Conservation (phyloP, 495 filamentous ascomycete genomes). For the Echria macrotheca region DNA sequence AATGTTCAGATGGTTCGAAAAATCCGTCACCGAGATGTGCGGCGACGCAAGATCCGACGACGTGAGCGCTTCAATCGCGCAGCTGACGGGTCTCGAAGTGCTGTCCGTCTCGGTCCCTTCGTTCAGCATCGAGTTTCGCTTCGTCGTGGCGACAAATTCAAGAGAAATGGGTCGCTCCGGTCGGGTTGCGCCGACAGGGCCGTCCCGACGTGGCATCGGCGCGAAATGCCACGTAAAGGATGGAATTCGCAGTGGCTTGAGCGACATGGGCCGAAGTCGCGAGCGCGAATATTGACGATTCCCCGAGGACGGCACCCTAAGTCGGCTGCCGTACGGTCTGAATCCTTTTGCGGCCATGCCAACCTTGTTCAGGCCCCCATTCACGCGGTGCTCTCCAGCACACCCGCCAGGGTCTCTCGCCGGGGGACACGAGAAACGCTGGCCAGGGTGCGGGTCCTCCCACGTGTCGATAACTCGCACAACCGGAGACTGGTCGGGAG, state of each 20-base stretch:
- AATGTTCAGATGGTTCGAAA: conserved; percentile 31
- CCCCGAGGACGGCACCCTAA: conserved; percentile 21
- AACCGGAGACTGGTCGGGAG: conserved; percentile 16
- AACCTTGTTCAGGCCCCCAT: conserved; percentile 35
- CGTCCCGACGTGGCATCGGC: conserved; percentile 23
- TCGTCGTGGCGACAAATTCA: not conserved
- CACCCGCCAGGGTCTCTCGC: conserved; percentile 26
- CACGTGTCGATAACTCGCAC: conserved; percentile 24
- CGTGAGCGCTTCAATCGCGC: conserved; percentile 2
- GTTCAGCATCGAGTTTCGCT: conserved; percentile 17
- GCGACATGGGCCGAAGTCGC: conserved; percentile 22
- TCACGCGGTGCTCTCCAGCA: conserved; percentile 22
- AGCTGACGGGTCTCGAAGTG: conserved; percentile 14
- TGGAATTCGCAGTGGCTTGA: conserved; percentile 37
- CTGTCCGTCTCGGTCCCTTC: conserved; percentile 30
- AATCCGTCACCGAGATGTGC: conserved; percentile 22
- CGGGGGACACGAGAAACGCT: conserved; percentile 32
- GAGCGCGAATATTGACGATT: conserved; percentile 24
- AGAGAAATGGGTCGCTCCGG: conserved; percentile 17
- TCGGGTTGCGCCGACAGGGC: conserved; percentile 11
- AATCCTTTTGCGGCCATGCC: conserved; percentile 52
- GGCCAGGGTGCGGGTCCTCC: conserved; percentile 45
- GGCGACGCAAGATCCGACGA: conserved; percentile 12
- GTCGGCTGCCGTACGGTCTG: conserved; percentile 18
- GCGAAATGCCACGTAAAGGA: no score